Base-by-base conservation (phyloP, 2,329 filamentous ascomycete species). In the Phyllosticta capitalensis region DNA sequence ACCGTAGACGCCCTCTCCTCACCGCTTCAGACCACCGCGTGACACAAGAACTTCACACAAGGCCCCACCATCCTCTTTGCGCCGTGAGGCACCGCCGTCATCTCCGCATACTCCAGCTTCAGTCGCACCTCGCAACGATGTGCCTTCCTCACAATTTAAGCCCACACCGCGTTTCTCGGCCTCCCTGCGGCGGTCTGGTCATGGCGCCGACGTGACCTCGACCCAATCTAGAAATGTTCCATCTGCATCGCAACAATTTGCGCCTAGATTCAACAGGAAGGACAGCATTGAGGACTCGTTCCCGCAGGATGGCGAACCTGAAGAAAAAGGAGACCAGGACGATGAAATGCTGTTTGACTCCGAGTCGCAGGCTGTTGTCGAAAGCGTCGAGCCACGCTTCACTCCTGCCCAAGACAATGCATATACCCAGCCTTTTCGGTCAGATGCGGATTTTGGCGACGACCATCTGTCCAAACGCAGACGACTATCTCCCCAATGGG, bases 221-320 rank as follows among this genome's bases (percentile, higher is more conserved):
- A 49, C 56, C 22, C 26, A 52, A 22, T 52, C 58, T 52, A n/a
- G 53, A 24, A 58, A 52, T 59, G 45, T 24, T 55, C 22, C 30
- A 1, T 14, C 14, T 22, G 28, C 26, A 49, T 26, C 49, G 53
- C 6, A 61, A 63, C 6, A 17, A 24, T 57, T 63, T 9, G 67
- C 64, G 38, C 65, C 26, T 5, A 66, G 61, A 28, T 54, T 70
- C 2, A 62, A 64, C n/a, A 64, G 65, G 24, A 64, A 69, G 2
- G 71, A 74, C 54, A 73, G 69, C 53, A 74, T 74, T 52, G 66
- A 72, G 12, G 67, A 67, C 21, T 58, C 57, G 5, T 67, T 66
- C 3, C 67, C 69, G 54, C 65, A 64, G 7, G 51, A 26, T 52
- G 58, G 17, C 21, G 30, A 56, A 21, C 56, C 56, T 0, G 54